Base-by-base conservation (phyloP, 306 rosid genomes). In the Rosa multiflora region DNA sequence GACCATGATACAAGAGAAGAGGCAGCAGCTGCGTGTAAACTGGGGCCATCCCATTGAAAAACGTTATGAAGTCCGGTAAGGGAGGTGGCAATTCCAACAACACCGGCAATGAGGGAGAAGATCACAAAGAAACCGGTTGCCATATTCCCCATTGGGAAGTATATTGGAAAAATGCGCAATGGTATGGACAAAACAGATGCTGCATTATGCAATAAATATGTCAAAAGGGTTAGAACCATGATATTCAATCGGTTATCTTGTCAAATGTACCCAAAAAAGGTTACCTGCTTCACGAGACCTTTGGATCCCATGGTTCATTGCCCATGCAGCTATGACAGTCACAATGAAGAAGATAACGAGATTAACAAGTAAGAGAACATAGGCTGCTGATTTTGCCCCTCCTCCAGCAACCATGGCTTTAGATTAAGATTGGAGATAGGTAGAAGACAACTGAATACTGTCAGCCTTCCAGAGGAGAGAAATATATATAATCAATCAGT, bases 41-140 rank as follows among this genome's bases (percentile, higher is more conserved):
- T 87, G 13, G 91, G 77, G 68, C 44, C 53, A 77, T 85, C n/a
- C 97, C 97, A 87, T 46, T 58, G 70, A 37, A 70, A 39, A 78
- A 91, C 82, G 78, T 93, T 89, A 21, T 83, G 70, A 75, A 95
- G 83, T 76, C 94, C 98, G 37, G 83, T 87, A 76, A 91, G 46
- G 39, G 99, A 93, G 37, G 96, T 93, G 56, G 82, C 81, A 83
- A 87, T 80, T 26, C 99, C 99, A 75, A 95, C 90, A 72, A 95
- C 94, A n/a, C 96, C 98, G 61, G 97, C 96, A 79, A 93, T 64
- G 40, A 95, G 97, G 46, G 97, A 78, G 74, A 95, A 87, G 20
- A 90, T 72, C 43, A 95, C 77, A 72, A 93, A 88, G 79, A 85
- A 81, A 42, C 99, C 99, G 0, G 99, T 93, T 51, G 97, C 90